Evolutionary conservation across 208 protist genomes (phyloP).

Genomic region (Crithidia expoeki): DNA sequence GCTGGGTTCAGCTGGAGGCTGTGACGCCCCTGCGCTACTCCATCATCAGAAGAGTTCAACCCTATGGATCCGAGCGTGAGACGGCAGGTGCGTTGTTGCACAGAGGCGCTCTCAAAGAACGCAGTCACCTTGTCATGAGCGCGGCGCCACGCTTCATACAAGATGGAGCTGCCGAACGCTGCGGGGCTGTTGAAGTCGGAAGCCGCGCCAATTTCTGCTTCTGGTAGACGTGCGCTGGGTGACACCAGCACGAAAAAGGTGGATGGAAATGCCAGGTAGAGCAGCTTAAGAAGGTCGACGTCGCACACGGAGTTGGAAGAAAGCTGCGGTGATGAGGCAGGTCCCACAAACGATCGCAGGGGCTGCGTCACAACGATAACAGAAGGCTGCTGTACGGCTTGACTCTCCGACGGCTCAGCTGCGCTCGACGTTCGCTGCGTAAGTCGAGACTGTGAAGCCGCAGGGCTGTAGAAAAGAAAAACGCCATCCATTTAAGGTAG

Average conservation of each 20-base stretch:
- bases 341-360: not conserved
- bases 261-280: conserved; percentile 12
- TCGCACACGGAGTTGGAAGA: not conserved
- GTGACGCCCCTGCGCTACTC: conserved; percentile 8
- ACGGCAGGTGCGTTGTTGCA: conserved; percentile 23
- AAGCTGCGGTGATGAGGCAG: not conserved
- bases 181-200: not conserved
- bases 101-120: not conserved
- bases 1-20: conserved; percentile 13
- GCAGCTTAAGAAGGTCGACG: not conserved
- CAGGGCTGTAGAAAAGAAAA: conserved; percentile 9
- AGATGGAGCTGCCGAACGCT: not conserved
- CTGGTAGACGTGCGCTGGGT: not conserved
- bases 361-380: conserved; percentile 22
- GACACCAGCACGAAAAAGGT: conserved; percentile 12
- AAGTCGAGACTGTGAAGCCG: not conserved
- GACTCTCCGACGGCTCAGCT: not conserved
- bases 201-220: not conserved
- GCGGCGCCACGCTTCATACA: not conserved
- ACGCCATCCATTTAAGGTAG: conserved; percentile 17
- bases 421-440: not conserved
- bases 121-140: not conserved
- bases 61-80: conserved; percentile 10
- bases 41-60: not conserved
- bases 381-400: not conserved